These are phyloP conservation scores for Wickerhamomyces queroliae DNA, from an alignment of 805 yeast genomes.

Conservation along the genomic window DNA sequence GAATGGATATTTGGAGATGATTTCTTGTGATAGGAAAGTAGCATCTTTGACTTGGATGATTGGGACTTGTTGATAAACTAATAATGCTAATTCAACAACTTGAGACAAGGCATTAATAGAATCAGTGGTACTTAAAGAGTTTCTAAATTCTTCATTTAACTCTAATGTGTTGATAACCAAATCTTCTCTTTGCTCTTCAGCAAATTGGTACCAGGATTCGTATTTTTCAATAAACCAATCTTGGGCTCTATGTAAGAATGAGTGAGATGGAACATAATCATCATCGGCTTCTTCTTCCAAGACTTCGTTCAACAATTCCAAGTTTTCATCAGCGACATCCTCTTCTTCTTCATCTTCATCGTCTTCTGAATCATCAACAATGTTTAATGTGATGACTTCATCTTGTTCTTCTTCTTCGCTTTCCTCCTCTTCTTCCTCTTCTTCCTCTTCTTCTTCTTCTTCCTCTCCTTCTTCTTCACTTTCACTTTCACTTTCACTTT, in stretches of 20 bases:
- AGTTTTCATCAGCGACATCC: background rate
- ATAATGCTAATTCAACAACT: conserved; percentile 12
- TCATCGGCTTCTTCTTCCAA: conserved; percentile 1
- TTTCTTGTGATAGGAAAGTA: conserved; percentile 15
- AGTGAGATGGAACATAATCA: conserved; percentile 3
- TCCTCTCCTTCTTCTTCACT: conserved; percentile 5
- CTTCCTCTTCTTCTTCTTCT: conserved; percentile 8
- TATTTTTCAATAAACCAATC: conserved; percentile 18
- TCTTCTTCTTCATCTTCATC: background rate
- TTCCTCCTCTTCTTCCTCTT: conserved; percentile 9
- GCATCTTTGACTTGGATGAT: conserved; percentile 11
- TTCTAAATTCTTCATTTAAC: conserved; percentile 13
- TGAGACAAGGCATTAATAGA: conserved; percentile 18
- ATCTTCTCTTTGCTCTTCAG: conserved; percentile 11
- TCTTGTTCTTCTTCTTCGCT: conserved; percentile 20
- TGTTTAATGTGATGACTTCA: conserved; percentile 6
- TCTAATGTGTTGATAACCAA: conserved; percentile 4
- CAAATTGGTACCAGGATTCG: conserved; percentile 16
- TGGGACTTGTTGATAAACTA: conserved; percentile 15
- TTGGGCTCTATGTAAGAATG: conserved; percentile 11
- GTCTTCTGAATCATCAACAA: conserved; percentile 11
- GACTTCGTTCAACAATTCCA: no score
- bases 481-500: conserved; percentile 10
- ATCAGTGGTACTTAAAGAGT: conserved; percentile 21
- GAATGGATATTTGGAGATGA: conserved; percentile 14